A percentile compares a stretch with the other conserved stretches of the same genome.
These are phyloP conservation scores for Lipomyces spencermartinsiae DNA, from an alignment of 805 yeast species.

Conservation along the genomic window DNA sequence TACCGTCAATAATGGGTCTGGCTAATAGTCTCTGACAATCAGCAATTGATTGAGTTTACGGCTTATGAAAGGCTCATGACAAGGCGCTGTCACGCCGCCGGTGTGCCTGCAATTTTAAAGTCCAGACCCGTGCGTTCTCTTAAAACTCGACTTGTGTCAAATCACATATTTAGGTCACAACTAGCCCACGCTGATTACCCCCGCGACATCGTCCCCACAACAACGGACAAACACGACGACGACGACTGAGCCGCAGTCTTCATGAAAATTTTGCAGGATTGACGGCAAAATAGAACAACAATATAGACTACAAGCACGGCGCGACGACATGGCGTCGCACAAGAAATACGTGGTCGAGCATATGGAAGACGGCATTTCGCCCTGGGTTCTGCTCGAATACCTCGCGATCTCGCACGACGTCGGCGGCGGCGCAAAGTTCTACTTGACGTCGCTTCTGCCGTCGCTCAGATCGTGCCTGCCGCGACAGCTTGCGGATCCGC, in stretches of 20 bases:
- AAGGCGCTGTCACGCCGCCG: no score
- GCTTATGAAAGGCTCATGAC: no score
- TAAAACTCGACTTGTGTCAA: no score
- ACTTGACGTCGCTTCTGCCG: slow-evolving; percentile 68
- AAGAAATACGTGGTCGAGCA: slow-evolving; percentile 74
- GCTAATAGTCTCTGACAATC: no score
- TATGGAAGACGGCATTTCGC: slow-evolving; percentile 96
- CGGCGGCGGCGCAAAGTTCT: slow-evolving; percentile 71
- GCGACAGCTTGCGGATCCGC: slow-evolving; percentile 62
- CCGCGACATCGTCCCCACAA: slow-evolving; percentile 3
- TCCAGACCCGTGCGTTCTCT: no score
- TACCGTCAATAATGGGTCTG: no score
- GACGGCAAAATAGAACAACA: no score
- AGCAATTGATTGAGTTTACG: no score
- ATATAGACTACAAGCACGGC: background rate
- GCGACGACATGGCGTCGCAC: background rate
- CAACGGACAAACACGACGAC: background rate
- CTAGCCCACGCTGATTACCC: no score
- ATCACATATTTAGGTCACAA: background rate
- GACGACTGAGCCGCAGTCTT: background rate
- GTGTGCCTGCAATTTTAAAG: no score
- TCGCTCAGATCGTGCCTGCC: slow-evolving; percentile 73
- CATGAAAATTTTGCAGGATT: background rate
- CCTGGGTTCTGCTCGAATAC: slow-evolving; percentile 93
- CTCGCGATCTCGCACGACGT: slow-evolving; percentile 81